Evolutionary conservation across 2,329 filamentous ascomycete genomes (phyloP).

Genomic region (Pseudogymnoascus sp.): DNA sequence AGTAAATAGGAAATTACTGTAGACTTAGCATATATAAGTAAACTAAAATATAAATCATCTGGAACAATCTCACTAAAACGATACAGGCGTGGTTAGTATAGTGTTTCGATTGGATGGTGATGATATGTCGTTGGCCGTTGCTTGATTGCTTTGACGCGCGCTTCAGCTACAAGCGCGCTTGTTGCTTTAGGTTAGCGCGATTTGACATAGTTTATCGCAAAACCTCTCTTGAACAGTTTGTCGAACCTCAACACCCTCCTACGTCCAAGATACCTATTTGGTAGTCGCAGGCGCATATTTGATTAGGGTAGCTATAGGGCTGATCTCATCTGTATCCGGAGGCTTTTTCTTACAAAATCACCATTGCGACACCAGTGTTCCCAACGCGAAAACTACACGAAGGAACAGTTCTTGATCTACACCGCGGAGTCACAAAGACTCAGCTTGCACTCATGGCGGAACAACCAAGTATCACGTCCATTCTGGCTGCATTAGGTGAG

Average conservation of each 20-base stretch:
- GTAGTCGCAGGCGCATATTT: background rate
- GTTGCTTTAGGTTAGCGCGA: background rate
- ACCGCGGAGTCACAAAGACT: background rate
- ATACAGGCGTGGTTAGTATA: background rate
- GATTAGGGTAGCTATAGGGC: background rate
- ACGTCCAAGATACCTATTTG: background rate
- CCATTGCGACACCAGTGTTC: background rate
- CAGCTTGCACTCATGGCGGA: conserved; percentile 31
- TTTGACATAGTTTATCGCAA: conserved; percentile 5
- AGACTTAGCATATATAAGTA: background rate
- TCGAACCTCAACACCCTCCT: background rate
- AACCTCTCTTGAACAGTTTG: conserved; percentile 1
- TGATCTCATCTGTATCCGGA: background rate
- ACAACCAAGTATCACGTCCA: conserved; percentile 39
- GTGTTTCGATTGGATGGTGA: background rate
- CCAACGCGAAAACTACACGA: background rate
- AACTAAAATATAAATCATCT: background rate
- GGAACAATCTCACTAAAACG: background rate
- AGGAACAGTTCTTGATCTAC: background rate
- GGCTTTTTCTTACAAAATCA: background rate
- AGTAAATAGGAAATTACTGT: background rate
- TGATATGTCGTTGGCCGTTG: background rate
- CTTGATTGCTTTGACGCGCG: background rate
- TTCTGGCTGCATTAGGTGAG: conserved; percentile 42
- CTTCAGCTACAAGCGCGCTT: background rate